A percentile compares a stretch with the other conserved stretches of the same genome.
Evolutionary conservation across 2,329 filamentous ascomycete species (phyloP).

Genomic region (Cryphonectria carpinicola): DNA sequence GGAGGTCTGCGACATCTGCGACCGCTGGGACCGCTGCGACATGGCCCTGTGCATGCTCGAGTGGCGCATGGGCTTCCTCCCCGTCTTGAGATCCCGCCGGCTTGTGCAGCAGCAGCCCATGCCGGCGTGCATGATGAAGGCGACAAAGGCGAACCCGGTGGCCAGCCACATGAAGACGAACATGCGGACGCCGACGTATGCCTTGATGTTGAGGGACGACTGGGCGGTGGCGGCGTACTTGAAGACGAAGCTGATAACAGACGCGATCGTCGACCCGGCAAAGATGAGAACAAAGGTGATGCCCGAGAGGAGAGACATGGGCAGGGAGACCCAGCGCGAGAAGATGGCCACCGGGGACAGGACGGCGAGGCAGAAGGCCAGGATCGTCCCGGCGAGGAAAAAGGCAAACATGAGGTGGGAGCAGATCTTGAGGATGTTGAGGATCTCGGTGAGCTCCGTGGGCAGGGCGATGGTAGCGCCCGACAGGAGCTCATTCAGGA

Average conservation of each 20-base stretch:
- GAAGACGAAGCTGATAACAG: slow-evolving; percentile 83
- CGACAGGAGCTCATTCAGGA: slow-evolving; percentile 77
- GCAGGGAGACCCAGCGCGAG: slow-evolving; percentile 64
- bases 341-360: slow-evolving; percentile 59
- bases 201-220: slow-evolving; percentile 75
- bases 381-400: slow-evolving; percentile 72
- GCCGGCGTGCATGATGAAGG: slow-evolving; percentile 73
- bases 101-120: slow-evolving; percentile 78
- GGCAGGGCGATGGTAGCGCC: slow-evolving; percentile 85
- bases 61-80: slow-evolving; percentile 37
- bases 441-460: slow-evolving; percentile 70
- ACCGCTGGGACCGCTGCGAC: slow-evolving; percentile 21
- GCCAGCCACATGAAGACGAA: slow-evolving; percentile 91
- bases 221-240: slow-evolving; percentile 73
- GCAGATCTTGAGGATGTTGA: slow-evolving; percentile 73
- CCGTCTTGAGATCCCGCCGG: slow-evolving; percentile 53
- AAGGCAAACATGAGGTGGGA: slow-evolving; percentile 89
- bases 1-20: slow-evolving; percentile 37
- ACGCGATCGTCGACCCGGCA: slow-evolving; percentile 74
- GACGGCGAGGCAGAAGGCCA: slow-evolving; percentile 76
- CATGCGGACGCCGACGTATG: slow-evolving; percentile 72
- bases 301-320: slow-evolving; percentile 70
- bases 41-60: slow-evolving; percentile 28
- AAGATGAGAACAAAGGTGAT: slow-evolving; percentile 69
- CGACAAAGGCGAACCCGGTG: slow-evolving; percentile 66